These are phyloP conservation scores for Chrysoporthe deuterocubensis DNA, from an alignment of 2,329 filamentous ascomycete species.

Conservation along the genomic window DNA sequence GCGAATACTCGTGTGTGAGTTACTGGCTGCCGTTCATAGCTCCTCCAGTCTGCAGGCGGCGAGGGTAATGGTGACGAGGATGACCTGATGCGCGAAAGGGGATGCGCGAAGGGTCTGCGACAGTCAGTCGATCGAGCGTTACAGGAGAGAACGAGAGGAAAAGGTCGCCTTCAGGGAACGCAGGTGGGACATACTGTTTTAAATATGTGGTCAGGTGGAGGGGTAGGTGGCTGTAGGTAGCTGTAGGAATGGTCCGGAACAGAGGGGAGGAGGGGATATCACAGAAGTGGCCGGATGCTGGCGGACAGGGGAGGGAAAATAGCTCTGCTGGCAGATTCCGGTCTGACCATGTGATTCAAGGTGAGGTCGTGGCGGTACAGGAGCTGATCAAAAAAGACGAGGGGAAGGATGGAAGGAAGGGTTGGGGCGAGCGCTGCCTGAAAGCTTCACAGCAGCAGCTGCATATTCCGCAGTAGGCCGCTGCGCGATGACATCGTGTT, in stretches of 20 bases:
- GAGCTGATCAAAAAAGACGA: background rate
- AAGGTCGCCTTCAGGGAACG: background rate
- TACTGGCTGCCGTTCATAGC: background rate
- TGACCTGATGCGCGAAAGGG: background rate
- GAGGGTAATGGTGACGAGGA: background rate
- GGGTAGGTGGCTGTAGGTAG: too few species aligned
- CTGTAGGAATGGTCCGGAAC: conserved; percentile 7
- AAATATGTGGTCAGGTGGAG: background rate
- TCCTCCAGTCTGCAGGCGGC: background rate
- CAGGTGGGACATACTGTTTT: background rate
- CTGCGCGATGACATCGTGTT: background rate
- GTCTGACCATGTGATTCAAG: background rate
- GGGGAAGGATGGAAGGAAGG: background rate
- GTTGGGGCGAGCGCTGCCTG: background rate
- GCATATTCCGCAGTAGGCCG: background rate
- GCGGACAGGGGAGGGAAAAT: background rate
- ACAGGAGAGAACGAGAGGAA: background rate
- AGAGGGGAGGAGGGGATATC: background rate
- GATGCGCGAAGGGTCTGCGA: background rate
- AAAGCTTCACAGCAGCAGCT: background rate
- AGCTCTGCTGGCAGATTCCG: background rate
- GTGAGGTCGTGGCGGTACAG: background rate
- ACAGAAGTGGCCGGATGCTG: conserved; percentile 2
- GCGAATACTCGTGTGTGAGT: background rate
- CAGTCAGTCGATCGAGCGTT: conserved; percentile 1